phyloP scores from a whole-genome alignment of 2,329 filamentous ascomycete species.

The Diaporthe australafricana region DNA sequence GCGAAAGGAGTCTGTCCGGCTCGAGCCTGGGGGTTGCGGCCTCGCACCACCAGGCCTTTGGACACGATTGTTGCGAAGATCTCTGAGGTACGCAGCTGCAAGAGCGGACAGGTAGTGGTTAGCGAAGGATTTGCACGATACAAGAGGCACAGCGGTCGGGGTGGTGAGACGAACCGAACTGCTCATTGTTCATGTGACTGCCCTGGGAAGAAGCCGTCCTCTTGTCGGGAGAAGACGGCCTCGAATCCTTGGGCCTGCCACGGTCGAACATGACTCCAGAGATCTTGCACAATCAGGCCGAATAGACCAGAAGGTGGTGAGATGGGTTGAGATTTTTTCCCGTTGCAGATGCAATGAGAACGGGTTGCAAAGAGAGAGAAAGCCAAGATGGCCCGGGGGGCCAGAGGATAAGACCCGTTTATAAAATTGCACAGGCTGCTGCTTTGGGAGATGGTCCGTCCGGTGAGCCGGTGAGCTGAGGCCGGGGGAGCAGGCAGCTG shows the following conservation, averaged over 20 bases:
- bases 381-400: constrained; percentile 24
- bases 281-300: constrained; percentile 39
- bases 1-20: constrained; percentile 48
- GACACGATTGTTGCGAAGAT: constrained; percentile 76
- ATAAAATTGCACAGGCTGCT: constrained; percentile 36
- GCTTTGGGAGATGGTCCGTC: constrained; percentile 27
- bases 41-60: constrained; percentile 78
- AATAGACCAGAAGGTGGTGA: constrained; percentile 37
- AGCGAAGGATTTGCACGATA: constrained; percentile 30
- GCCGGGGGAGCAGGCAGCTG: constrained; percentile 20
- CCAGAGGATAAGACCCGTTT: constrained; percentile 32
- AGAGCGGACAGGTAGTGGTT: constrained; percentile 35
- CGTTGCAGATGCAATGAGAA: constrained; percentile 39
- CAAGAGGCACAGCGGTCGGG: constrained; percentile 17
- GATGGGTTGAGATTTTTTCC: constrained; percentile 26
- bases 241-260: constrained; percentile 49
- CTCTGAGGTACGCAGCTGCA: constrained; percentile 76
- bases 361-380: constrained; percentile 28
- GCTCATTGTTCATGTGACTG: constrained; percentile 74
- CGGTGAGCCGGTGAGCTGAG: constrained; percentile 21
- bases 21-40: constrained; percentile 61
- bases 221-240: constrained; percentile 48
- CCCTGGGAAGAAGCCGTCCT: constrained; percentile 72
- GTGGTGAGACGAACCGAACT: constrained; percentile 66
- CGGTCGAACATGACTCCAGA: constrained; percentile 47